Conservation (phyloP, 2,329 filamentous ascomycete genomes). For the Aureobasidium subglaciale region DNA sequence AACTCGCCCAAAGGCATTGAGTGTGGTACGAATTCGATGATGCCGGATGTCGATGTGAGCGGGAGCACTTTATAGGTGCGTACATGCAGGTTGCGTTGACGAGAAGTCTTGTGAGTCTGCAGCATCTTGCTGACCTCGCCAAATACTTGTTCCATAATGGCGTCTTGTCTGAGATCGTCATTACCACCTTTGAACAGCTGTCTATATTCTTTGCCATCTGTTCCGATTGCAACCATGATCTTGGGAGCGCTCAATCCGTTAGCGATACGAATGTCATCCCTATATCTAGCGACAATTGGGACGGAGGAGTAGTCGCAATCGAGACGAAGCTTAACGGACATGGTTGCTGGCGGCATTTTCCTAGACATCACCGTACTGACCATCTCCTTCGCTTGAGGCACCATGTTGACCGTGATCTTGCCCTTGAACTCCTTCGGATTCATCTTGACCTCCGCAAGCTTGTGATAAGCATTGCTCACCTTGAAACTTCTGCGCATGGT, state of each 20-base stretch:
- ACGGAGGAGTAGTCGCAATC: constrained; percentile 69
- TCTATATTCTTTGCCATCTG: constrained; percentile 72
- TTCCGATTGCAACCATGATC: constrained; percentile 74
- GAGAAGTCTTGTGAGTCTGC: constrained; percentile 75
- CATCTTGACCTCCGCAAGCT: constrained; percentile 56
- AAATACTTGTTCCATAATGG: constrained; percentile 99
- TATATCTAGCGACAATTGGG: constrained; percentile 66
- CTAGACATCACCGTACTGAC: background rate
- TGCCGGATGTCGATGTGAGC: constrained; percentile 72
- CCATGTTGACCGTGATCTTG: constrained; percentile 55
- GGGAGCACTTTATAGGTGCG: constrained; percentile 96
- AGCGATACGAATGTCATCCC: constrained; percentile 73
- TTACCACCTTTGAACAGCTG: constrained; percentile 92
- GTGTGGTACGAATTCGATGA: constrained; percentile 95
- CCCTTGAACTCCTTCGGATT: constrained; percentile 11
- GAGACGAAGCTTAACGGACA: constrained; percentile 69
- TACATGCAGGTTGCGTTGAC: constrained; percentile 82
- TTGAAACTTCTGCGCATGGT: constrained; percentile 68
- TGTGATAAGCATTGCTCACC: constrained; percentile 60
- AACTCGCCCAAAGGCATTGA: constrained; percentile 90
- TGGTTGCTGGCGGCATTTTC: constrained; percentile 76
- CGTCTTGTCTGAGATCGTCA: constrained; percentile 92
- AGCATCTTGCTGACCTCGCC: constrained; percentile 88
- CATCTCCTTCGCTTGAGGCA: constrained; percentile 28
- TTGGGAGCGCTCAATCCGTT: constrained; percentile 90